Conservation (phyloP, 2,329 filamentous ascomycete species). For the Hypomyces rosellus region DNA sequence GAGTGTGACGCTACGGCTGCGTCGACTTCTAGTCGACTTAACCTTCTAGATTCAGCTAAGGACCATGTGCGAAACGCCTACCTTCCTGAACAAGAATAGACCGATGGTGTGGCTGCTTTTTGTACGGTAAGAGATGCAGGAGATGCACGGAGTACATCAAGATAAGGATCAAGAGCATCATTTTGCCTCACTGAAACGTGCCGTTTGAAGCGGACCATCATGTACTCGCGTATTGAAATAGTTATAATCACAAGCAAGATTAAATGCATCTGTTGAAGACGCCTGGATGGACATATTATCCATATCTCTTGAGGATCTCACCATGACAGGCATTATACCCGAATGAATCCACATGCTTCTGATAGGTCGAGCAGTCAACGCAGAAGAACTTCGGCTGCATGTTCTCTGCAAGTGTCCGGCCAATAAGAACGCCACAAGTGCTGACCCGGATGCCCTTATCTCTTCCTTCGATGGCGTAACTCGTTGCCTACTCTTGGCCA, state of each 20-base stretch:
- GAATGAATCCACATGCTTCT: too few relatives aligned
- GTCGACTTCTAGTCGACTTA: slow-evolving; percentile 1
- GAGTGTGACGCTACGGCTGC: neutral
- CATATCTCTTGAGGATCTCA: too few relatives aligned
- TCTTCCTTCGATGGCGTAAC: slow-evolving; percentile 9
- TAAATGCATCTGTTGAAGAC: too few relatives aligned
- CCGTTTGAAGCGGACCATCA: too few relatives aligned
- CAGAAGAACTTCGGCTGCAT: neutral
- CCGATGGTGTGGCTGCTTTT: slow-evolving; percentile 2
- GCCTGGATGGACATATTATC: too few relatives aligned
- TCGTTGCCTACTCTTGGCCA: neutral
- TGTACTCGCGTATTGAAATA: too few relatives aligned
- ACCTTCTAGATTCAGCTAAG: slow-evolving; percentile 6
- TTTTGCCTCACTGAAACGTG: too few relatives aligned
- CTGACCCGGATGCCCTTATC: slow-evolving; percentile 8
- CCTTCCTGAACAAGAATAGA: slow-evolving; percentile 10
- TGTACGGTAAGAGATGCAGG: slow-evolving; percentile 2
- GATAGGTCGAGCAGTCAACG: too few relatives aligned
- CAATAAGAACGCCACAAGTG: neutral
- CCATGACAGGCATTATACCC: too few relatives aligned
- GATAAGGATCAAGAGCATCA: neutral
- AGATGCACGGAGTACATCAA: slow-evolving; percentile 1
- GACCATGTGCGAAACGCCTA: slow-evolving; percentile 3
- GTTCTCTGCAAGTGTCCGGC: slow-evolving; percentile 9
- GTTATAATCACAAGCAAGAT: too few relatives aligned